Percentiles rank a stretch among this genome's conserved stretches.
These are phyloP conservation scores for Catunica adiposa DNA, from an alignment of 2,329 filamentous ascomycete species.

Conservation along the genomic window DNA sequence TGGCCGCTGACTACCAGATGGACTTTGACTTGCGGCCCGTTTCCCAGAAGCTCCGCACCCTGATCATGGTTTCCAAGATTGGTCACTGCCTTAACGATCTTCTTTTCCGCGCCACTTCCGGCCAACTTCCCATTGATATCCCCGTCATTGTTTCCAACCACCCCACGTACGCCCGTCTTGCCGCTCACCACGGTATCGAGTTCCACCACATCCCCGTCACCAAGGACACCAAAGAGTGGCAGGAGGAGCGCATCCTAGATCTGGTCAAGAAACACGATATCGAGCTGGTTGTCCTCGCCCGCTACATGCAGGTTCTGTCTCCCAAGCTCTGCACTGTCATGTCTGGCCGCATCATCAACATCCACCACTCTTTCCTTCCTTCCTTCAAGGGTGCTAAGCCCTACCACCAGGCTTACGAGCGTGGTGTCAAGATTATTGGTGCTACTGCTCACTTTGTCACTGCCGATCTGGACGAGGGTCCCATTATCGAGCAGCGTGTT, in stretches of 20 bases:
- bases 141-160: conserved; percentile 73
- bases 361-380: conserved; percentile 75
- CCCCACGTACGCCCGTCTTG: conserved; percentile 52
- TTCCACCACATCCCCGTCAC: conserved; percentile 71
- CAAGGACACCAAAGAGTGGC: conserved; percentile 57
- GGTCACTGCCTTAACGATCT: conserved; percentile 47
- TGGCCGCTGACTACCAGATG: conserved; percentile 50
- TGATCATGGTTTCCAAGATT: conserved; percentile 57
- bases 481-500: conserved; percentile 75
- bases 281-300: conserved; percentile 64
- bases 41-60: conserved; percentile 52
- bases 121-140: conserved; percentile 58
- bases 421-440: conserved; percentile 77
- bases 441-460: conserved; percentile 79
- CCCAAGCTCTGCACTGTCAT: conserved; percentile 52
- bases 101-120: conserved; percentile 60
- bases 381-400: conserved; percentile 79
- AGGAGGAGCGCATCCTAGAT: conserved; percentile 55
- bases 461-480: conserved; percentile 68
- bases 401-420: conserved; percentile 75
- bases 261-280: conserved; percentile 52
- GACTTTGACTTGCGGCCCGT: conserved; percentile 54
- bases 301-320: conserved; percentile 55
- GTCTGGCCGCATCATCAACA: conserved; percentile 76
- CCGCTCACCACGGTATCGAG: conserved; percentile 55